Percentiles rank a stretch among this genome's conserved stretches.
Conservation (phyloP, 768 basidiomycete genomes). For the Mrakia hoshinonis region DNA sequence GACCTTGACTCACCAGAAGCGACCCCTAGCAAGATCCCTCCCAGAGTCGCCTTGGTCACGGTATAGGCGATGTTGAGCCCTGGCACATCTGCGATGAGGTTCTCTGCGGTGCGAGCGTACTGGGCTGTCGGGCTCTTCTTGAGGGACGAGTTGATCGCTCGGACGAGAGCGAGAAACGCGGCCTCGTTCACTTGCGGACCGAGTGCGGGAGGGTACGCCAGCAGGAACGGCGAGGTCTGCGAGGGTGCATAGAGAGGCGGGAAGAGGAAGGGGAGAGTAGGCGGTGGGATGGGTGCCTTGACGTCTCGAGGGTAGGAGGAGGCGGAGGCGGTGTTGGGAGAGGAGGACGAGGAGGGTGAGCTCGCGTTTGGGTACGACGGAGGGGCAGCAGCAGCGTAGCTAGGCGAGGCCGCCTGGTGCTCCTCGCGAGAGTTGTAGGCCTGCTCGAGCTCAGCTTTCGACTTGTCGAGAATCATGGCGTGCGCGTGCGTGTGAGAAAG, state of each 20-base stretch:
- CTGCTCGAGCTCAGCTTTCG: too few relatives aligned
- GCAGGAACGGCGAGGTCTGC: background rate
- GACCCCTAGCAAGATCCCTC: background rate
- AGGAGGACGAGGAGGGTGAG: background rate
- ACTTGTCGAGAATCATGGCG: too few relatives aligned
- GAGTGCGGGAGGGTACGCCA: background rate
- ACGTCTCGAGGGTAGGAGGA: too few relatives aligned
- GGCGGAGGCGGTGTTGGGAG: background rate
- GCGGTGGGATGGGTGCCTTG: background rate
- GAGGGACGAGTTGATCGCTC: conserved; percentile 1
- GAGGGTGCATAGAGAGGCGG: background rate
- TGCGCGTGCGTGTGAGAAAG: too few relatives aligned
- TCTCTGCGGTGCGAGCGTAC: background rate
- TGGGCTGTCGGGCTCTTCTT: background rate
- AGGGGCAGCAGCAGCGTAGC: background rate
- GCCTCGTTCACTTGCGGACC: background rate
- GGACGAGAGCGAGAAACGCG: background rate
- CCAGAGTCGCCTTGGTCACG: background rate
- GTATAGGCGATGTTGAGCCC: background rate
- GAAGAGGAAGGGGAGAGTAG: background rate
- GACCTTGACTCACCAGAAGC: background rate
- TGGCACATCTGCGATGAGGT: background rate
- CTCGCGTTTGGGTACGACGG: background rate
- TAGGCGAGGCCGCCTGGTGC: too few relatives aligned
- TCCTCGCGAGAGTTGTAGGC: too few relatives aligned